phyloP scores from a whole-genome alignment of 2,329 filamentous ascomycete genomes.

The Talaromyces piceae region DNA sequence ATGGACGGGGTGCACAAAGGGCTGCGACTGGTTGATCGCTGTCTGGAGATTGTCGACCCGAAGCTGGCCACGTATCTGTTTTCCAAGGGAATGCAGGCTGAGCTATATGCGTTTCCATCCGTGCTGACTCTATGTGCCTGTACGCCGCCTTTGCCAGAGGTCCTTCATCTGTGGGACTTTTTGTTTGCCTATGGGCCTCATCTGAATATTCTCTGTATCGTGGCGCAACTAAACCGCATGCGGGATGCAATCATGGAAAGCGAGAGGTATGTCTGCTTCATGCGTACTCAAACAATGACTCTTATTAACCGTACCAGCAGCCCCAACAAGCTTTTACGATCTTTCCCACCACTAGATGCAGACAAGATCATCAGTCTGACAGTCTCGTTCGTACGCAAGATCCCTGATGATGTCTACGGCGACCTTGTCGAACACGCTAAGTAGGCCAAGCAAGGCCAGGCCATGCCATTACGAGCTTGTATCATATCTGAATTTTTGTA shows the following conservation, averaged over 20 bases:
- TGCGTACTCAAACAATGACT: background rate
- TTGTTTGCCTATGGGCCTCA: constrained; percentile 93
- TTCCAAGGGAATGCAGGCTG: constrained; percentile 78
- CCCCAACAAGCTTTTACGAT: constrained; percentile 84
- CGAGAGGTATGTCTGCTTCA: constrained; percentile 55
- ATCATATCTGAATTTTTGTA: no score
- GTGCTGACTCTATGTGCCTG: constrained; percentile 93
- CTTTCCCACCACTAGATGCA: constrained; percentile 75
- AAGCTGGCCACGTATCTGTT: constrained; percentile 79
- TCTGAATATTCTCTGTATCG: constrained; percentile 91
- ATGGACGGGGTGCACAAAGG: constrained; percentile 97
- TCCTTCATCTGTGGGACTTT: constrained; percentile 92
- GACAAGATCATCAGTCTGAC: constrained; percentile 78
- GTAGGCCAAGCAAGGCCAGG: constrained; percentile 15
- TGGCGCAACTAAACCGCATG: constrained; percentile 86
- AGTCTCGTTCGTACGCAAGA: constrained; percentile 78
- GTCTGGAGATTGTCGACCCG: constrained; percentile 82
- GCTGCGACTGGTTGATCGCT: constrained; percentile 82
- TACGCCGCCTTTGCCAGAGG: constrained; percentile 88
- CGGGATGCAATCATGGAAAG: constrained; percentile 75
- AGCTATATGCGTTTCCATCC: constrained; percentile 93
- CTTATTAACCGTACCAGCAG: constrained; percentile 42
- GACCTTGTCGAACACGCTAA: constrained; percentile 82
- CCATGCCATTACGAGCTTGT: background rate
- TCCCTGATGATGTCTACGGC: constrained; percentile 82